These are phyloP conservation scores for Dendrothele bispora DNA, from an alignment of 768 basidiomycete genomes.

Conservation along the genomic window DNA sequence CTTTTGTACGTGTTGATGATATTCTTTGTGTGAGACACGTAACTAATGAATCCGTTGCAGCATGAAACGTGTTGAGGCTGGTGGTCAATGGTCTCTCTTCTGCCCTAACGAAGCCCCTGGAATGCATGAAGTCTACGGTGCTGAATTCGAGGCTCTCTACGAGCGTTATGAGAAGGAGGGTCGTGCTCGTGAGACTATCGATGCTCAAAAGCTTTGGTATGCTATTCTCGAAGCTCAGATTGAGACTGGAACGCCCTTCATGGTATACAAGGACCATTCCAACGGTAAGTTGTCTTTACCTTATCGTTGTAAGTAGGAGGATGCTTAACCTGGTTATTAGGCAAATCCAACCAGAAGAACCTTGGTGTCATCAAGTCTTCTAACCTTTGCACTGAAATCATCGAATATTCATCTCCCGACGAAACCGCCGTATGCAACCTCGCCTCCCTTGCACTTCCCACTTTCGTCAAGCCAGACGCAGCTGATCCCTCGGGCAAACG, in stretches of 20 bases:
- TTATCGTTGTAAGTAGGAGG: background rate
- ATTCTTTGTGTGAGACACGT: background rate
- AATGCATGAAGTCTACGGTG: conserved; percentile 84
- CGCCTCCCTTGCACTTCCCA: conserved; percentile 92
- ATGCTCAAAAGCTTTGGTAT: conserved; percentile 99
- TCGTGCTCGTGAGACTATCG: conserved; percentile 76
- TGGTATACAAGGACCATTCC: conserved; percentile 96
- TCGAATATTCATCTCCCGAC: conserved; percentile 96
- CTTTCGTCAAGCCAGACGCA: conserved; percentile 60
- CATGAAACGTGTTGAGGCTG: conserved; percentile 95
- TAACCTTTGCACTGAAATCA: conserved; percentile 98
- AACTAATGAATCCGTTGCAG: conserved; percentile 33
- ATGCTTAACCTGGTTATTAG: conserved; percentile 34
- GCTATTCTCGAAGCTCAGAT: conserved; percentile 95
- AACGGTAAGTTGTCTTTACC: conserved; percentile 61
- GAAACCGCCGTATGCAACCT: conserved; percentile 99
- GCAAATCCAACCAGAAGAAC: conserved; percentile 98
- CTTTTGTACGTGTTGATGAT: conserved; percentile 67
- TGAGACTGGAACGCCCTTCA: conserved; percentile 98
- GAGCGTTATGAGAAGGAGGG: conserved; percentile 90
- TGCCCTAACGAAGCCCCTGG: conserved; percentile 96
- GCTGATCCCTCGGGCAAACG: conserved; percentile 45
- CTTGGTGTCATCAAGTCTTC: conserved; percentile 99
- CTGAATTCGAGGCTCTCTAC: conserved; percentile 86
- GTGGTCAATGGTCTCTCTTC: conserved; percentile 93